Evolutionary conservation across 164 flowering plant genomes (phyloP).

Genomic region (Tinospora cordifolia): DNA sequence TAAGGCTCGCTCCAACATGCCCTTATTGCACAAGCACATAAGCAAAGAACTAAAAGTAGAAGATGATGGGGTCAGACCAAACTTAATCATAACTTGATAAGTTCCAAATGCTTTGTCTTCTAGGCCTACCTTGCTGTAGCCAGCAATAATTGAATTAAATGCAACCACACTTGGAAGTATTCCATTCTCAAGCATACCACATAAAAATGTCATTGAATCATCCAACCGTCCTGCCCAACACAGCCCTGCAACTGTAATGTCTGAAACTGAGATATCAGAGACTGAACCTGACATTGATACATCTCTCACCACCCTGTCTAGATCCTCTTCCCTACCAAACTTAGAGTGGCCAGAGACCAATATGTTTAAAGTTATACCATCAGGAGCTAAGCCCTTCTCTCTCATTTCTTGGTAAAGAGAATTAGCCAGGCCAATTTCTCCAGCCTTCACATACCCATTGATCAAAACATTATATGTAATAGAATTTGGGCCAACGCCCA

Average conservation of each 20-base stretch:
- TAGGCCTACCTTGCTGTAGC: conserved; percentile 55
- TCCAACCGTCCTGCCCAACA: conserved; percentile 78
- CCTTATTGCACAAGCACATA: conserved; percentile 51
- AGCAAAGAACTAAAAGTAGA: conserved; percentile 71
- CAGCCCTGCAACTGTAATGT: conserved; percentile 47
- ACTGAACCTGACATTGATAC: conserved; percentile 28
- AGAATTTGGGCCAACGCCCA: conserved; percentile 43
- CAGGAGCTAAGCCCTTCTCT: conserved; percentile 49
- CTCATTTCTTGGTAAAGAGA: conserved; percentile 60
- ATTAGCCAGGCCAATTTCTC: conserved; percentile 54
- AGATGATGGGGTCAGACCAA: conserved; percentile 57
- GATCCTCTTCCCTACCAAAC: conserved; percentile 54
- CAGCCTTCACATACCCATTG: conserved; percentile 76
- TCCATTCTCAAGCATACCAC: conserved; percentile 61
- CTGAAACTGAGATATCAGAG: conserved; percentile 35
- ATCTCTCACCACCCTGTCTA: conserved; percentile 42
- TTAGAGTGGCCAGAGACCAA: conserved; percentile 56
- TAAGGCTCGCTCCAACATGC: conserved; percentile 53
- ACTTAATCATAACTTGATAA: conserved; percentile 46
- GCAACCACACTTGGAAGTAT: conserved; percentile 50
- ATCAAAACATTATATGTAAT: conserved; percentile 53
- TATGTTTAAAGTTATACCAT: conserved; percentile 64
- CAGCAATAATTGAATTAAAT: conserved; percentile 74
- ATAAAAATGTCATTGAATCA: conserved; percentile 49
- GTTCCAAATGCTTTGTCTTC: conserved; percentile 55